Evolutionary conservation across 176 grass and related monocot species (phyloP).

Genomic region (Carex cristatella): DNA sequence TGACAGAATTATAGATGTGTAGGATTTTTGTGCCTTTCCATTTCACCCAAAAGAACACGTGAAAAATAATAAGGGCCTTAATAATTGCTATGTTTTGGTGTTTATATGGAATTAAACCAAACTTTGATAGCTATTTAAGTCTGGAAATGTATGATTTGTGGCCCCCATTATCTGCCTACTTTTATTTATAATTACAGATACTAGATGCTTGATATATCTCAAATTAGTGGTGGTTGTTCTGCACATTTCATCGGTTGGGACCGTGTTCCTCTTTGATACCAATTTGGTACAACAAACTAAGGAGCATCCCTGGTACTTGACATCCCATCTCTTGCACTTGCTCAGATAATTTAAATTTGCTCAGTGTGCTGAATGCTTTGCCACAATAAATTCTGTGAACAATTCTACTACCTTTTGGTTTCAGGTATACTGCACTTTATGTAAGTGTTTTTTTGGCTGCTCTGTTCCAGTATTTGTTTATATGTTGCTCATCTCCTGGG

Average conservation of each 20-base stretch:
- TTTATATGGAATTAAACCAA: background rate
- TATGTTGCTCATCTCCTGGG: conserved; percentile 31
- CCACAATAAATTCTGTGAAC: background rate
- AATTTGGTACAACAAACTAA: conserved; percentile 19
- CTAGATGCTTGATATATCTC: conserved; percentile 22
- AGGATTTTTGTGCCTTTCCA: background rate
- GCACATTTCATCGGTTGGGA: conserved; percentile 18
- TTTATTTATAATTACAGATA: conserved; percentile 8
- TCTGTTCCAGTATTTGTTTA: conserved; percentile 32
- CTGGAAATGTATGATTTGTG: background rate
- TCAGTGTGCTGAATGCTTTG: background rate
- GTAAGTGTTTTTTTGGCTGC: conserved; percentile 28
- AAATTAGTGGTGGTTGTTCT: conserved; percentile 23
- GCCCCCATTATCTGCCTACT: background rate
- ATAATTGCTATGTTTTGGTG: background rate
- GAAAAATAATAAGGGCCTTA: background rate
- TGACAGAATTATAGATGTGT: background rate
- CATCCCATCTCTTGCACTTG: background rate
- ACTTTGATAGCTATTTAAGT: background rate
- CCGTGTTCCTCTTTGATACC: conserved; percentile 27
- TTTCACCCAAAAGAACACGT: background rate
- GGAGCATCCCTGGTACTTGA: conserved; percentile 26
- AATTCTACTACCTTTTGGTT: background rate
- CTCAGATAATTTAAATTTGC: background rate
- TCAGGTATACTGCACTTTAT: conserved; percentile 33